A percentile compares a stretch with the other conserved stretches of the same genome.
Conservation (phyloP, 768 basidiomycete species). For the Sporobolomyces pararoseus region DNA sequence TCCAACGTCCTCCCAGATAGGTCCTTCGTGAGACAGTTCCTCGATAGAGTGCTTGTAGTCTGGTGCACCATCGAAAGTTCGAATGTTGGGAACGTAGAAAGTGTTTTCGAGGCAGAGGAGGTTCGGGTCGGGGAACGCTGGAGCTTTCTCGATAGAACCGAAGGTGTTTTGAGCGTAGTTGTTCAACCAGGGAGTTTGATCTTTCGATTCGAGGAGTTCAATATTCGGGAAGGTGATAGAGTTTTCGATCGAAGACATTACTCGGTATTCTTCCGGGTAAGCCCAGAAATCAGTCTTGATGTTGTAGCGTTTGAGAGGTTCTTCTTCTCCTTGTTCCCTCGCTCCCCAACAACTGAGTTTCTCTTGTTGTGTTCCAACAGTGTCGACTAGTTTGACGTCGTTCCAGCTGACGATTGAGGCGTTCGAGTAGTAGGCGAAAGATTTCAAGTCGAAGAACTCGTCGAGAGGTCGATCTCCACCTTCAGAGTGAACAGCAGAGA, state of each 20-base stretch:
- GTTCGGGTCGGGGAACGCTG: constrained; percentile 35
- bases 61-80: constrained; percentile 26
- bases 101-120: constrained; percentile 40
- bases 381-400: constrained; percentile 40
- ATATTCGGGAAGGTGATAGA: constrained; percentile 40
- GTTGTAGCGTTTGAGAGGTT: constrained; percentile 36
- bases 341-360: constrained; percentile 39
- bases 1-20: constrained; percentile 35
- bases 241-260: constrained; percentile 35
- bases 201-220: constrained; percentile 25
- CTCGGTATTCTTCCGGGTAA: constrained; percentile 32
- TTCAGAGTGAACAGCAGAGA: constrained; percentile 31
- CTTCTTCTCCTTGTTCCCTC: constrained; percentile 17
- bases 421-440: constrained; percentile 36
- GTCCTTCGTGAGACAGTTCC: constrained; percentile 33
- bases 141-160: constrained; percentile 12
- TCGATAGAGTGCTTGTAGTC: constrained; percentile 34
- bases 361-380: constrained; percentile 29
- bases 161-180: constrained; percentile 12
- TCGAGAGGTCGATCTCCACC: constrained; percentile 30
- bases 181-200: constrained; percentile 29
- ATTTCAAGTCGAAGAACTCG: constrained; percentile 37
- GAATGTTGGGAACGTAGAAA: constrained; percentile 39
- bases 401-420: constrained; percentile 34
- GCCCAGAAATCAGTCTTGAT: constrained; percentile 39